Conservation (phyloP, 805 yeast genomes). For the Naumovozyma baii region DNA sequence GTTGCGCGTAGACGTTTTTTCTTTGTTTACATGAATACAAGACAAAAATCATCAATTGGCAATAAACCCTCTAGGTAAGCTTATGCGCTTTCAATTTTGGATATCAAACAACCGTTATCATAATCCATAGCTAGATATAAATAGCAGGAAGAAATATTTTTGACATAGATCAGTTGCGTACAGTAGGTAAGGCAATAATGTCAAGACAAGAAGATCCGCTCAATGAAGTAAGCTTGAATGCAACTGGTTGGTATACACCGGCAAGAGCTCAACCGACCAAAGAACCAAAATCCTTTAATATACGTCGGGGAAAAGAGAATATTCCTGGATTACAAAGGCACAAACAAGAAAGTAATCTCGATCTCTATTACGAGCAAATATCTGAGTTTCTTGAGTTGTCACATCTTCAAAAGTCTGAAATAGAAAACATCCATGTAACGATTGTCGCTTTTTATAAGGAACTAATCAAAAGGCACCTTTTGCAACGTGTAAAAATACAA, state of each 20-base stretch:
- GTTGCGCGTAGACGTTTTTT: too few relatives aligned
- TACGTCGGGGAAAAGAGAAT: not conserved
- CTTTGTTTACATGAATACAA: too few relatives aligned
- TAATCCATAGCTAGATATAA: not conserved
- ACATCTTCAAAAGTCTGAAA: slow-evolving; percentile 1
- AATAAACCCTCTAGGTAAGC: too few relatives aligned
- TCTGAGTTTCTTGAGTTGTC: slow-evolving; percentile 5
- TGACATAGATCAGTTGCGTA: not conserved
- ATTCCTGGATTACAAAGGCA: not conserved
- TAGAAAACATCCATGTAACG: slow-evolving; percentile 1
- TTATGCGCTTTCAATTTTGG: too few relatives aligned
- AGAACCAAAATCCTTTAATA: not conserved
- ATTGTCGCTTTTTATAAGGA: not conserved
- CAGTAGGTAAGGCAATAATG: slow-evolving; percentile 5
- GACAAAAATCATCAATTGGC: too few relatives aligned
- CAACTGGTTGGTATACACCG: slow-evolving; percentile 4
- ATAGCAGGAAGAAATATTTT: not conserved
- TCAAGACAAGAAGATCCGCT: slow-evolving; percentile 18
- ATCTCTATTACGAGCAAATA: slow-evolving; percentile 2
- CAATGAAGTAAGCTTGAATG: slow-evolving; percentile 19
- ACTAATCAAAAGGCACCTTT: not conserved
- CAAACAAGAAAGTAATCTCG: not conserved
- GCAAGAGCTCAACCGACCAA: not conserved
- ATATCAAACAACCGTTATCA: too few relatives aligned
- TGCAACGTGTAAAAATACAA: slow-evolving; percentile 6